phyloP scores from a whole-genome alignment of 2,329 filamentous ascomycete species.

The Thermomyces lanuginosus region DNA sequence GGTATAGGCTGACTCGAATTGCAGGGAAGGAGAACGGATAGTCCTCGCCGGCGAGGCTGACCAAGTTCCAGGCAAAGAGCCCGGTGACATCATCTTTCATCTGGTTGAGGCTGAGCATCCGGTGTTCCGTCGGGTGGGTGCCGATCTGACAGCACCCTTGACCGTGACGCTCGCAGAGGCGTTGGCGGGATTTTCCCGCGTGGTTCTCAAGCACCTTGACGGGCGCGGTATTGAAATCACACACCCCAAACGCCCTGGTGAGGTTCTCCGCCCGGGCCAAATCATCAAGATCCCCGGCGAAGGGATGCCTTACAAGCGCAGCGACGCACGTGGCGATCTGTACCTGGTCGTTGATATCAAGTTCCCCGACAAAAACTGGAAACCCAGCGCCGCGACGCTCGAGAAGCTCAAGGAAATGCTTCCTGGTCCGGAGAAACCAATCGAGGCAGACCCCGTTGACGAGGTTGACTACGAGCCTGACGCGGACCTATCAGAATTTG shows the following conservation, averaged over 20 bases:
- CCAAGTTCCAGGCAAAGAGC: conserved; percentile 72
- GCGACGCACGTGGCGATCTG: conserved; percentile 68
- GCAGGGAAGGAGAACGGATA: conserved; percentile 66
- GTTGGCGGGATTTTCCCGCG: conserved; percentile 73
- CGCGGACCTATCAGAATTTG: conserved; percentile 59
- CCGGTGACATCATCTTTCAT: conserved; percentile 85
- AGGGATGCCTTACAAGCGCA: conserved; percentile 86
- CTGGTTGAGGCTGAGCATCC: conserved; percentile 69
- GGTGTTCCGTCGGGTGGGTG: conserved; percentile 63
- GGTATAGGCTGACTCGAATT: conserved; percentile 3
- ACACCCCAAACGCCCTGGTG: conserved; percentile 59
- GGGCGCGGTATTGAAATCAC: conserved; percentile 73
- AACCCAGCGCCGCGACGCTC: conserved; percentile 53
- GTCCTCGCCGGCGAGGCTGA: conserved; percentile 86
- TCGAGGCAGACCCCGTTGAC: conserved; percentile 60
- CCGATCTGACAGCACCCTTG: conserved; percentile 69
- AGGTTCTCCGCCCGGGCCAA: conserved; percentile 68
- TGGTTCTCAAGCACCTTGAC: conserved; percentile 83
- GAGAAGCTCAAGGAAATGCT: conserved; percentile 59
- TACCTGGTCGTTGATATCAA: conserved; percentile 74
- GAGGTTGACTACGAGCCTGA: conserved; percentile 78
- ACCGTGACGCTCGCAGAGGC: conserved; percentile 70
- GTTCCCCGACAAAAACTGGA: conserved; percentile 79
- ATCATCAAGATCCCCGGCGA: conserved; percentile 74
- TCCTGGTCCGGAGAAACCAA: conserved; percentile 44